Evolutionary conservation across 2,329 filamentous ascomycete genomes (phyloP), one percentile per base, ranked within the genome.

Genomic region (Botrytis byssoidea): DNA sequence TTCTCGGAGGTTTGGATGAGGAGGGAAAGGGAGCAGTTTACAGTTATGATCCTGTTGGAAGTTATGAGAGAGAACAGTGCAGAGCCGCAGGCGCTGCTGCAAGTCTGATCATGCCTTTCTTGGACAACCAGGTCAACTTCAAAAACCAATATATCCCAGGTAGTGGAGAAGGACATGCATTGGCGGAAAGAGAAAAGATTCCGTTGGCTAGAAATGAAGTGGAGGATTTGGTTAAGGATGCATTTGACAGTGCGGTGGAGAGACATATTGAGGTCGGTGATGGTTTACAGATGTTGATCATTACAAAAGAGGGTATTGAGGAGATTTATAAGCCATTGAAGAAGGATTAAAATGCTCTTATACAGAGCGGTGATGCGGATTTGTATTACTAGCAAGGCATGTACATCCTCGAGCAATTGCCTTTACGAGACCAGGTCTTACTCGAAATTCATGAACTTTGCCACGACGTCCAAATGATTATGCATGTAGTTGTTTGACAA

Each of bases 81-180:
- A 91, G 95, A 77, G 95, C 96, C 51, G 96, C 93, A 60, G 96
- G 96, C 79, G 95, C 96, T 22, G 95, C 95, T 32, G 92, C 94
- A 71, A 96, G 93, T 81, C 85, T 99, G 83, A 99, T 99, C 84
- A 99, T 98, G 93, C 96, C 96, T 1, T 99, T 99, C 88, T 85
- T 99, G 81, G 96, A 99, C 84, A 99, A 99, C 83, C 97, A 99
- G 85, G 96, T 99, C 86, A 98, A 98, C 86, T 95, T 95, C 88
- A 99, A 98, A 89, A 99, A 99, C 83, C 95, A 98, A 86, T 97
- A 97, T 82, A 88, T 96, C 73, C 94, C 95, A 18, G 93, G 92
- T 65, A 95, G 93, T 79, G 94, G 94, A 73, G 88, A 89, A 75
- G 95, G 95, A 61, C 93, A 97, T 83, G 91, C 91, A 71, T 85